Percentiles rank a stretch among this genome's conserved stretches.
phyloP scores from a whole-genome alignment of 1,284 basidiomycete species.

The Microbotryum intermedium region DNA sequence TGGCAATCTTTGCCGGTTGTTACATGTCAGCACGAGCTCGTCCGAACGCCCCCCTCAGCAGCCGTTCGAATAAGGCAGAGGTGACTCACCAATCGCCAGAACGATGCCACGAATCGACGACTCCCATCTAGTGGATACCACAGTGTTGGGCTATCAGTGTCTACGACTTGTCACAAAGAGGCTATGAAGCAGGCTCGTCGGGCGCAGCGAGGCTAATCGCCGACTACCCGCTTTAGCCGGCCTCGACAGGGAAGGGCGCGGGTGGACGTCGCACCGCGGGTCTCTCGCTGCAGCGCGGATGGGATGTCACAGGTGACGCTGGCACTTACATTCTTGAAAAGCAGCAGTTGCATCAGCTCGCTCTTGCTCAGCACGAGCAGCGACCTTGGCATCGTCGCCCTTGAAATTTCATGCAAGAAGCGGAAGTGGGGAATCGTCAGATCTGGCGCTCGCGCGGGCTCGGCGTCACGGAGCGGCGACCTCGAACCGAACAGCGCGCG shows the following conservation, averaged over 20 bases:
- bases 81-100: slow-evolving; percentile 37
- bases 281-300: too few relatives aligned
- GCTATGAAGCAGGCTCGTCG: neutral
- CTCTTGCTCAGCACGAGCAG: slow-evolving; percentile 37
- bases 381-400: slow-evolving; percentile 34
- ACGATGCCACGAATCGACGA: slow-evolving; percentile 36
- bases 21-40: neutral
- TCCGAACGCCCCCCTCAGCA: neutral
- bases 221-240: too few relatives aligned
- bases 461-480: too few relatives aligned
- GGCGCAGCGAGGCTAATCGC: too few relatives aligned
- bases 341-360: slow-evolving; percentile 37
- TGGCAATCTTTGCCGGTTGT: slow-evolving; percentile 4
- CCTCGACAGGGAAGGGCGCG: too few relatives aligned
- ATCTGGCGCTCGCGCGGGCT: too few relatives aligned
- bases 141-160: neutral
- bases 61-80: too few relatives aligned
- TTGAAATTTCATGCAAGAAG: neutral
- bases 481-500: too few relatives aligned
- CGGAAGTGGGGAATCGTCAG: too few relatives aligned
- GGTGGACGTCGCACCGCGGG: too few relatives aligned
- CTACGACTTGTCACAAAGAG: neutral
- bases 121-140: slow-evolving; percentile 33
- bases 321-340: slow-evolving; percentile 32
- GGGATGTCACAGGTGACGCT: too few relatives aligned